Evolutionary conservation across 2,329 filamentous ascomycete genomes (phyloP), one percentile per base, ranked within the genome.

Genomic region (Diaporthe aspalathi): DNA sequence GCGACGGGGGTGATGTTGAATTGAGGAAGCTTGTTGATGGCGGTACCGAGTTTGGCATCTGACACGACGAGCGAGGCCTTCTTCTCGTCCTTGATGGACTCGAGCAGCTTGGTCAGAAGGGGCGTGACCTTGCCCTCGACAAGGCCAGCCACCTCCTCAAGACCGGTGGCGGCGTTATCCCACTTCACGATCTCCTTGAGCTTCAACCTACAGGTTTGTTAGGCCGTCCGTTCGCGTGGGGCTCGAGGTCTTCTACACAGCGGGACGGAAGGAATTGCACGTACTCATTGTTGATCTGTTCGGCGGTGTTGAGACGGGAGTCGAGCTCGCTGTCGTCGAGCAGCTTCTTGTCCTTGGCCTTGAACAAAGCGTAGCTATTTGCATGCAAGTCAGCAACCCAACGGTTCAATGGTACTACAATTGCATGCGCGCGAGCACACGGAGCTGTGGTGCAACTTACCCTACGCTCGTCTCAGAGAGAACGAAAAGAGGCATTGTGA

Each of bases 131-230:
- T 98, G 82, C 95, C 95, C 80, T 98, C 95, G 76, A 94, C 93
- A 74, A 99, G 85, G 50, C 94, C 90, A 69, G 94, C 91, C 77
- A 95, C 94, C 86, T 99, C 95, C 82, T 97, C 93, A 72, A 99
- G 88, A 75, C 96, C 96, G 75, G 91, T 91, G 74, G 93, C 91
- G 74, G 96, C 95, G 83, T 94, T 97, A 81, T 97, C 94, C 84
- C 98, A 99, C 87, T 98, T 98, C 83, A 93, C 88, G 84, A 99
- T 98, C 82, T 95, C 92, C 89, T 98, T 98, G 81, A 98, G 88
- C 85, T 97, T 98, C 78, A 99, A 85, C 83, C 93, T 95, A 76
- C 29, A 47, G 27, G 38, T 22, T 50, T 65, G 67, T 77, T 74
- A 73, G 75, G 40, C 32, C 60, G 40, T 57, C 32, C 53, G 16